phyloP scores from a whole-genome alignment of 176 grass and related monocot genomes.

The Musa itinerans region DNA sequence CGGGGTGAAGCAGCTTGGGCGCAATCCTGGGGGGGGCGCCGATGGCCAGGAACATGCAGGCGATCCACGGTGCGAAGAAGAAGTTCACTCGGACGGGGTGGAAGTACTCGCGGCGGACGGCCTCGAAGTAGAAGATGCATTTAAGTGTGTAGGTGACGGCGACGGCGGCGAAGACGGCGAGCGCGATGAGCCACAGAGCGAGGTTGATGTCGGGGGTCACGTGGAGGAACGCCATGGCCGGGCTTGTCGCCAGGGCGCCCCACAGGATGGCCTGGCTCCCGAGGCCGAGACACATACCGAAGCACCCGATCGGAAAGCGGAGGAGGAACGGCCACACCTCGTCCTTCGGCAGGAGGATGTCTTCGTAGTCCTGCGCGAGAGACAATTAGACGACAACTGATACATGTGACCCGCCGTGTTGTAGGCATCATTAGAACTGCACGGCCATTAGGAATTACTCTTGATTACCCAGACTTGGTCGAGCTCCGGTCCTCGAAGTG shows the following conservation, averaged over 20 bases:
- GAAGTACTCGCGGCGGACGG: conserved; percentile 93
- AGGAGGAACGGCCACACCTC: conserved; percentile 97
- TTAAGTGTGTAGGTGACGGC: conserved; percentile 72
- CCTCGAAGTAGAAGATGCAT: conserved; percentile 98
- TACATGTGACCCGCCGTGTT: no score
- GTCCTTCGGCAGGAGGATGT: conserved; percentile 82
- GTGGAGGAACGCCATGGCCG: conserved; percentile 60
- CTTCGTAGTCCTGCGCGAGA: conserved; percentile 58
- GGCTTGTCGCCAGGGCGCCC: conserved; percentile 62
- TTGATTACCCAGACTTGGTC: conserved; percentile 81
- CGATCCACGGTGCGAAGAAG: conserved; percentile 93
- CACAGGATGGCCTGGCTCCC: conserved; percentile 90
- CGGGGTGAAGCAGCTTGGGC: conserved; percentile 47
- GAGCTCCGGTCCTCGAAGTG: conserved; percentile 87
- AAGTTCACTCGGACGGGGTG: conserved; percentile 94
- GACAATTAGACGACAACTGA: not conserved
- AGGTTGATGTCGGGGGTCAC: conserved; percentile 70
- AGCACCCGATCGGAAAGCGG: conserved; percentile 85
- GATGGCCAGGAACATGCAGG: conserved; percentile 93
- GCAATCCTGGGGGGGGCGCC: conserved; percentile 41
- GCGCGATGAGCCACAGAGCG: conserved; percentile 60
- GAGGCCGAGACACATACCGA: conserved; percentile 83
- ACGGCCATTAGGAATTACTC: not conserved
- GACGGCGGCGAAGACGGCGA: conserved; percentile 38
- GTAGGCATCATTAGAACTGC: not conserved